phyloP scores from a whole-genome alignment of 345 rosid species.

The Microcos paniculata region DNA sequence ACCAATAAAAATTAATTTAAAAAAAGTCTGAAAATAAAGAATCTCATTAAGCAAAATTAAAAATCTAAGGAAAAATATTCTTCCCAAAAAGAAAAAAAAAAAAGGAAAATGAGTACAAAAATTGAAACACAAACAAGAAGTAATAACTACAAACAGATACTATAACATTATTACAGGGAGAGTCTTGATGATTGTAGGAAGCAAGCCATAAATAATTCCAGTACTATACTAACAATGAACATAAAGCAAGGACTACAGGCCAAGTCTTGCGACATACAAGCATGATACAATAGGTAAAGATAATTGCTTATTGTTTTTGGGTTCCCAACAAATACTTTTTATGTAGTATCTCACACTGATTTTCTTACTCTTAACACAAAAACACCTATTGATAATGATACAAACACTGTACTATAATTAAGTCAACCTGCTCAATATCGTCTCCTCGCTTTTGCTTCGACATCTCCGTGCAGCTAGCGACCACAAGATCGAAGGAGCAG shows the following conservation, averaged over 20 bases:
- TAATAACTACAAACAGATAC: not conserved
- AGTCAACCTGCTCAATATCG: slow-evolving; percentile 42
- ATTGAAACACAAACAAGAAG: not conserved
- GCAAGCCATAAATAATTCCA: not conserved
- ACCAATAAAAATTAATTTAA: too few species aligned
- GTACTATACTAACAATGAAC: not conserved
- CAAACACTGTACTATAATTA: not conserved
- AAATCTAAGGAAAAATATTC: too few species aligned
- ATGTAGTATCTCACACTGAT: not conserved
- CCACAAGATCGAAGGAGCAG: slow-evolving; percentile 44
- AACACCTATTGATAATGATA: not conserved
- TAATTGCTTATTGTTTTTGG: not conserved
- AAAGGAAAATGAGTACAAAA: not conserved
- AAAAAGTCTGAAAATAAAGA: too few species aligned
- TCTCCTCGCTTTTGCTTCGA: slow-evolving; percentile 3
- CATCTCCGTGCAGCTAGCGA: slow-evolving; percentile 5
- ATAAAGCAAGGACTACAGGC: not conserved
- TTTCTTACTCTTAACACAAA: not conserved
- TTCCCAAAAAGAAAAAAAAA: slow-evolving; percentile 5
- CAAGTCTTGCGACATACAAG: not conserved
- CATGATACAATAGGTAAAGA: not conserved
- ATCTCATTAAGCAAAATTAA: too few species aligned
- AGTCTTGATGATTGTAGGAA: not conserved
- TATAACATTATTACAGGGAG: not conserved
- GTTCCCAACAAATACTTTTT: not conserved